Percentiles rank a stretch among this genome's conserved stretches.
Conservation (phyloP, 352 stramenopile species). For the Phytophthora sojae region DNA sequence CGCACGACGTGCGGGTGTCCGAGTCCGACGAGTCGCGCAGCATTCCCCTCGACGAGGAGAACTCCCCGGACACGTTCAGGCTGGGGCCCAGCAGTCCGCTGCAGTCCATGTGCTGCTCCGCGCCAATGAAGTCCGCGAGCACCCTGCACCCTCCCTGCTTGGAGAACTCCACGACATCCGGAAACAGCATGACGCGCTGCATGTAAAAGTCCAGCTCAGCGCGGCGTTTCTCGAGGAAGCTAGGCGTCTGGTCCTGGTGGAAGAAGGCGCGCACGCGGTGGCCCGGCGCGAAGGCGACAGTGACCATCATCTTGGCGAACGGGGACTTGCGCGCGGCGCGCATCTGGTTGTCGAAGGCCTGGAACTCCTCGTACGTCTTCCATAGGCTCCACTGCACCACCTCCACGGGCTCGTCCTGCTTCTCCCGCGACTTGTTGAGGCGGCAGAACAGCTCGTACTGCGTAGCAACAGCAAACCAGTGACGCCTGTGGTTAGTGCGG, state of each 20-base stretch:
- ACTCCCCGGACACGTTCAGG: slow-evolving; percentile 38
- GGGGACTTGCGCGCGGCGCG: slow-evolving; percentile 50
- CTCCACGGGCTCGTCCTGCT: slow-evolving; percentile 43
- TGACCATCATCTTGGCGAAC: slow-evolving; percentile 89
- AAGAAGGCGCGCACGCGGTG: slow-evolving; percentile 81
- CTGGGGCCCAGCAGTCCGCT: slow-evolving; percentile 27
- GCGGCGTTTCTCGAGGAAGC: slow-evolving; percentile 79
- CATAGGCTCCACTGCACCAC: slow-evolving; percentile 78
- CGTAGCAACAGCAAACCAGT: neutral
- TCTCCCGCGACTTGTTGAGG: slow-evolving; percentile 48
- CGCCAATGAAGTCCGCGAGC: slow-evolving; percentile 71
- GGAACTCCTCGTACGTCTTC: slow-evolving; percentile 86
- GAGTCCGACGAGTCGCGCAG: slow-evolving; percentile 39
- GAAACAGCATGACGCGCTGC: slow-evolving; percentile 83
- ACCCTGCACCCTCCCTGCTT: slow-evolving; percentile 59
- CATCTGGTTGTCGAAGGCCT: slow-evolving; percentile 73
- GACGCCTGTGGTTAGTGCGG: neutral
- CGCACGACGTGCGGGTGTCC: slow-evolving; percentile 31
- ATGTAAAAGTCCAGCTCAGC: slow-evolving; percentile 88
- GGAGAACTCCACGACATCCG: slow-evolving; percentile 69
- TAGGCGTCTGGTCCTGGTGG: slow-evolving; percentile 69
- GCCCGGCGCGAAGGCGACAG: slow-evolving; percentile 72
- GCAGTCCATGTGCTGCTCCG: slow-evolving; percentile 58
- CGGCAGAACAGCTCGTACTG: slow-evolving; percentile 70
- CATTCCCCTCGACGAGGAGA: slow-evolving; percentile 32